Evolutionary conservation across 2,329 filamentous ascomycete genomes (phyloP).

Genomic region (Plectosphaerella cucumerina): DNA sequence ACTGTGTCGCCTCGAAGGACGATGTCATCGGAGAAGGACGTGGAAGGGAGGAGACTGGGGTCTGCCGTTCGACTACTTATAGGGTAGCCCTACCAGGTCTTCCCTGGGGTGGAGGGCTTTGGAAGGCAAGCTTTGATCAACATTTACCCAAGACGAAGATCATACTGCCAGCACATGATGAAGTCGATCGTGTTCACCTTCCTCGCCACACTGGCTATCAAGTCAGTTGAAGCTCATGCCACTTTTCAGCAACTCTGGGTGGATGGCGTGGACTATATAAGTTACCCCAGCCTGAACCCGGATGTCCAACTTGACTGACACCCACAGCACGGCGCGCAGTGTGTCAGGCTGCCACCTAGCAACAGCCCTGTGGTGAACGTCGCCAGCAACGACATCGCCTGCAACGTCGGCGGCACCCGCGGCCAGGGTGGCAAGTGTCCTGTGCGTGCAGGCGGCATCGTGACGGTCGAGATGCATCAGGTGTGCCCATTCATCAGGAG

Average conservation of each 20-base stretch:
- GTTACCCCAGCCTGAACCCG: slow-evolving; percentile 9
- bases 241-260: slow-evolving; percentile 47
- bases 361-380: slow-evolving; percentile 49
- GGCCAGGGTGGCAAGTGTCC: slow-evolving; percentile 36
- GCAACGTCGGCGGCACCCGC: slow-evolving; percentile 34
- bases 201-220: slow-evolving; percentile 26
- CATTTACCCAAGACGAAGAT: neutral
- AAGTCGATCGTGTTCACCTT: slow-evolving; percentile 26
- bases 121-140: neutral
- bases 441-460: slow-evolving; percentile 40
- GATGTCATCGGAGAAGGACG: too few relatives aligned
- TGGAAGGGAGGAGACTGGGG: too few relatives aligned
- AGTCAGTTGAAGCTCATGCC: slow-evolving; percentile 38
- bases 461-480: slow-evolving; percentile 56
- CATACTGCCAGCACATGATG: slow-evolving; percentile 20
- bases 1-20: too few relatives aligned
- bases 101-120: neutral
- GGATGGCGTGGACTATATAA: slow-evolving; percentile 33
- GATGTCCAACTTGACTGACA: neutral
- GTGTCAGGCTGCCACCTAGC: slow-evolving; percentile 41
- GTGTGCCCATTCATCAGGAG: slow-evolving; percentile 12
- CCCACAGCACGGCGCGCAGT: slow-evolving; percentile 31
- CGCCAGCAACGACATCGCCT: slow-evolving; percentile 34
- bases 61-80: too few relatives aligned
- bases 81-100: too few relatives aligned